phyloP scores from a whole-genome alignment of 2,329 filamentous ascomycete species.

The Whalleya microplaca region DNA sequence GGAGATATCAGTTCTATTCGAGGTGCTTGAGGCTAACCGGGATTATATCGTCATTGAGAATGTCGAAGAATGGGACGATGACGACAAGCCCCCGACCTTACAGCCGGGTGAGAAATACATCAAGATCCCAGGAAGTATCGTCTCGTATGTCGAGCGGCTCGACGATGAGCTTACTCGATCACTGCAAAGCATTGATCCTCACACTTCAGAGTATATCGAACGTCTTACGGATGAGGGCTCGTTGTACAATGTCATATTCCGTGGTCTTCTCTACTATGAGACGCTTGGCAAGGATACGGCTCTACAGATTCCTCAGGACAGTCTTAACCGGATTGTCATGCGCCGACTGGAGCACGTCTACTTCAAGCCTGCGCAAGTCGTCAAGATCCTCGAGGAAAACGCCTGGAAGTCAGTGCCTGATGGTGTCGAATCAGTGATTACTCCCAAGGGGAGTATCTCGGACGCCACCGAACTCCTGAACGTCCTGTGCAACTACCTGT shows the following conservation, averaged over 20 bases:
- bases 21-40: constrained; percentile 76
- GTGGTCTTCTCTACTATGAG: constrained; percentile 87
- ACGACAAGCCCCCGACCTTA: constrained; percentile 85
- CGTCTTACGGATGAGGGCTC: constrained; percentile 86
- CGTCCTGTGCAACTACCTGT: constrained; percentile 91
- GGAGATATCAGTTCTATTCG: constrained; percentile 78
- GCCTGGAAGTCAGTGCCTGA: constrained; percentile 82
- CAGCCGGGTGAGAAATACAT: constrained; percentile 77
- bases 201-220: constrained; percentile 98
- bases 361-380: constrained; percentile 96
- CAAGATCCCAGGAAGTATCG: constrained; percentile 90
- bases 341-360: constrained; percentile 95
- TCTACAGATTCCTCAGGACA: constrained; percentile 80
- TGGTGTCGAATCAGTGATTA: constrained; percentile 76
- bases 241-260: constrained; percentile 91
- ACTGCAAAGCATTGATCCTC: constrained; percentile 96
- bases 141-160: constrained; percentile 91
- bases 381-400: constrained; percentile 92
- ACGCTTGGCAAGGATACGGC: constrained; percentile 70
- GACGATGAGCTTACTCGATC: constrained; percentile 97
- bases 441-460: constrained; percentile 67
- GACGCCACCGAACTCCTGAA: constrained; percentile 80
- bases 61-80: constrained; percentile 98
- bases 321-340: constrained; percentile 90
- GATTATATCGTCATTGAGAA: constrained; percentile 87